Conservation (phyloP, 768 basidiomycete species). For the Boletus pseudo-olivaceus region DNA sequence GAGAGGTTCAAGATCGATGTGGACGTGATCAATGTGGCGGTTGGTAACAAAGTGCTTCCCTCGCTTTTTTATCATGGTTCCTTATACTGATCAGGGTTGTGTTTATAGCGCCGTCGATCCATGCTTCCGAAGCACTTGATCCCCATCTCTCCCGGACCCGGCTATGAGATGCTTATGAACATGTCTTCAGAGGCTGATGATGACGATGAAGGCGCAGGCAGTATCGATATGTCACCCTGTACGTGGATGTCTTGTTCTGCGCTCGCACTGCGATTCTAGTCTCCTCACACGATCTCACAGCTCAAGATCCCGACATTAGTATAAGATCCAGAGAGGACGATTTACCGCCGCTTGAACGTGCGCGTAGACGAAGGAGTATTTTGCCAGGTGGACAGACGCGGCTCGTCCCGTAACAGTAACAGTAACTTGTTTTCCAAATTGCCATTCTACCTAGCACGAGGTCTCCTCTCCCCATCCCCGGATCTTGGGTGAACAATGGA, state of each 20-base stretch:
- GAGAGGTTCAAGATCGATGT: conserved; percentile 62
- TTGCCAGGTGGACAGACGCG: conserved; percentile 32
- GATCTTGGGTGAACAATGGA: no score
- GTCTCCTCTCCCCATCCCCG: neutral
- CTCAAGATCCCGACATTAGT: conserved; percentile 27
- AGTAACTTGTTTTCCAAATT: neutral
- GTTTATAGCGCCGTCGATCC: conserved; percentile 62
- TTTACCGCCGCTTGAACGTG: conserved; percentile 67
- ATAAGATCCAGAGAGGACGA: conserved; percentile 43
- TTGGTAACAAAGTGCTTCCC: conserved; percentile 54
- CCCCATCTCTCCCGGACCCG: conserved; percentile 23
- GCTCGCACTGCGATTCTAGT: conserved; percentile 5
- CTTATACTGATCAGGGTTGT: neutral
- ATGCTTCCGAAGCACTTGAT: conserved; percentile 64
- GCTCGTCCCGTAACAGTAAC: conserved; percentile 13
- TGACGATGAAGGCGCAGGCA: conserved; percentile 31
- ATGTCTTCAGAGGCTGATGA: conserved; percentile 28
- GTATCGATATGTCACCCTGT: conserved; percentile 20
- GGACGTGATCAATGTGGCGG: conserved; percentile 52
- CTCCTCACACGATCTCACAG: neutral
- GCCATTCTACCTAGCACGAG: neutral
- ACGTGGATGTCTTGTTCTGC: conserved; percentile 7
- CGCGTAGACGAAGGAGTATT: conserved; percentile 47
- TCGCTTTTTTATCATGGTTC: neutral
- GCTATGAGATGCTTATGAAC: conserved; percentile 5